Evolutionary conservation across 306 rosid species (phyloP).

Genomic region (Dryas octopetala): DNA sequence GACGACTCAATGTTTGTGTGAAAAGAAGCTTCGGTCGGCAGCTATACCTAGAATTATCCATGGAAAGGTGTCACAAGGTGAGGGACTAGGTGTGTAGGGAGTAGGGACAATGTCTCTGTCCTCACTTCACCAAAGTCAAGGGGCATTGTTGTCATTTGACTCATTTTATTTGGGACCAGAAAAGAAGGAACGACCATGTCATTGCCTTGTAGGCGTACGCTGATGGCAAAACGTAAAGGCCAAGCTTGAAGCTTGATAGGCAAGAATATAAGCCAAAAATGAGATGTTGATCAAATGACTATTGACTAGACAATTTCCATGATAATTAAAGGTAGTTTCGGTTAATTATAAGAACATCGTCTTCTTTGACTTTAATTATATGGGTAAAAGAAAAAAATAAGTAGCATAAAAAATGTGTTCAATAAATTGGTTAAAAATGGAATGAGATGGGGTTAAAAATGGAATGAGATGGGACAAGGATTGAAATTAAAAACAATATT

Average conservation of each 20-base stretch:
- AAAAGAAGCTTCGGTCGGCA: slow-evolving; percentile 23
- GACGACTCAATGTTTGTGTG: background rate
- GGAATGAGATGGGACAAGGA: too few species aligned
- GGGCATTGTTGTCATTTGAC: slow-evolving; percentile 17
- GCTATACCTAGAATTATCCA: background rate
- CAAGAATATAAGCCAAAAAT: background rate
- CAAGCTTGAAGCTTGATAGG: background rate
- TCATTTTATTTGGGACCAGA: background rate
- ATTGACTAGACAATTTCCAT: background rate
- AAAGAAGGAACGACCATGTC: slow-evolving; percentile 20
- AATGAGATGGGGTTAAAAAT: too few species aligned
- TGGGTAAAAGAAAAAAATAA: background rate
- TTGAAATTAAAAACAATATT: too few species aligned
- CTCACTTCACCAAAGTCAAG: slow-evolving; percentile 26
- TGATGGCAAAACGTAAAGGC: too few species aligned
- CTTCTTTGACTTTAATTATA: background rate
- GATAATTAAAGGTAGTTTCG: background rate
- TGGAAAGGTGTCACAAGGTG: background rate
- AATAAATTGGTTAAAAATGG: background rate
- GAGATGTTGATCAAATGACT: background rate
- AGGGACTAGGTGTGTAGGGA: slow-evolving; percentile 26
- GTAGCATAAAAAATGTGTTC: background rate
- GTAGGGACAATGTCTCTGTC: slow-evolving; percentile 26
- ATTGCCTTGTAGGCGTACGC: background rate
- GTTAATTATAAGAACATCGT: background rate